Base-by-base conservation (phyloP, 176 grass and related monocot genomes). In the Aegilops bicornis region DNA sequence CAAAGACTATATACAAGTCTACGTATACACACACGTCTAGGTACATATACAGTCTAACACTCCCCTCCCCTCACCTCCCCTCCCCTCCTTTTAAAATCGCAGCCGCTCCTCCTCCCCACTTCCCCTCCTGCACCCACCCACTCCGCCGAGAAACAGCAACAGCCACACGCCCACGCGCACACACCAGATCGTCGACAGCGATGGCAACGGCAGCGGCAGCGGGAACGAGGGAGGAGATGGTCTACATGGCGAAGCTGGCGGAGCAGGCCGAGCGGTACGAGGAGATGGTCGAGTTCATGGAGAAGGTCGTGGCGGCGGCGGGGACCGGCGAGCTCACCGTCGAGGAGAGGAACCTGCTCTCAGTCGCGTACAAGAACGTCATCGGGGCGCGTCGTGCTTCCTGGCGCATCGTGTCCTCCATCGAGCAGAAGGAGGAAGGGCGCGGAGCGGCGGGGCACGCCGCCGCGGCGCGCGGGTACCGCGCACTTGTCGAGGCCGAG, bases 221-320 rank as follows among this genome's bases (percentile, higher is more conserved):
- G 48, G 88, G 84, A 48, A 73, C 77, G 71, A 66, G 88, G 78
- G 97, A 96, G 63, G 88, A 94, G 89, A 96, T 92, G 84, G 97
- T 98, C 48, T 98, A 98, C 87, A 71, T 98, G 90, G 97, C 97
- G 3, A 98, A 98, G 90, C 92, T 98, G 60, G 94, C 97, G 10
- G 97, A 98, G 92, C 97, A 96, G 73, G 97, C 97, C 64, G 97
- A 98, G 97, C 87, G 97, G 61, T 98, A 98, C 79, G 97, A 98
- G 90, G 97, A 98, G 97, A 98, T 98, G 97, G 97, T 98, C 60
- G 94, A 94, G 85, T 98, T 92, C 90, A 98, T 98, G 97, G 97
- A 98, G 94, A 98, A 93, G 90, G 94, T 94, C 19, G 94, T 88
- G 10, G 33, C 82, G 27, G 90, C 86, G 4, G 89, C 60, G 2